These are phyloP conservation scores for Ophiostoma sp. DNA, from an alignment of 2,329 filamentous ascomycete genomes.

Conservation along the genomic window DNA sequence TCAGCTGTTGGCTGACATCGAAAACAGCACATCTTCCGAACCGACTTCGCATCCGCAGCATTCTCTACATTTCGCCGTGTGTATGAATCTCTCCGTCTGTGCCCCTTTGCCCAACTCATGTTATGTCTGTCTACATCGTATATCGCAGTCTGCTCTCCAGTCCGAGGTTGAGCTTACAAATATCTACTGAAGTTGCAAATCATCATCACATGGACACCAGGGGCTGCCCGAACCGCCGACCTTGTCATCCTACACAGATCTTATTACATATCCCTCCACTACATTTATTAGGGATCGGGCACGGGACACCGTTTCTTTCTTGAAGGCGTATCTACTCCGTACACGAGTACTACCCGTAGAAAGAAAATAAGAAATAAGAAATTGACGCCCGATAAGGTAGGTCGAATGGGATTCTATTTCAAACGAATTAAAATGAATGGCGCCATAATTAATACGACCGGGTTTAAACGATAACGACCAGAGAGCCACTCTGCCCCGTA, in stretches of 20 bases:
- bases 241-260: not conserved
- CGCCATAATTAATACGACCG: constrained; percentile 5
- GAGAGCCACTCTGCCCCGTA: constrained; percentile 1
- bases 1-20: not conserved
- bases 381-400: not conserved
- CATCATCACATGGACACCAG: not conserved
- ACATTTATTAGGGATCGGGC: not conserved
- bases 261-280: not conserved
- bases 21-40: not conserved
- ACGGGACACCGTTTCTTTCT: not conserved
- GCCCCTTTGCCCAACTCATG: not conserved
- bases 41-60: not conserved
- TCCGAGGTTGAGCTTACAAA: not conserved
- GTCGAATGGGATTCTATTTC: not conserved
- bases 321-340: no score
- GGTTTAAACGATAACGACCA: constrained; percentile 4
- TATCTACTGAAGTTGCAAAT: not conserved
- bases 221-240: not conserved
- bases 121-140: not conserved
- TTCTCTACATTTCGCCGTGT: not conserved
- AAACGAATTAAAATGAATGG: constrained; percentile 9
- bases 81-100: not conserved
- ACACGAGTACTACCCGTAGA: no score
- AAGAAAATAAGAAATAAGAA: not conserved
- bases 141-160: not conserved